A percentile compares a stretch with the other conserved stretches of the same genome.
Conservation (phyloP, 495 filamentous ascomycete species). For the Friedmanniomyces endolithicus region DNA sequence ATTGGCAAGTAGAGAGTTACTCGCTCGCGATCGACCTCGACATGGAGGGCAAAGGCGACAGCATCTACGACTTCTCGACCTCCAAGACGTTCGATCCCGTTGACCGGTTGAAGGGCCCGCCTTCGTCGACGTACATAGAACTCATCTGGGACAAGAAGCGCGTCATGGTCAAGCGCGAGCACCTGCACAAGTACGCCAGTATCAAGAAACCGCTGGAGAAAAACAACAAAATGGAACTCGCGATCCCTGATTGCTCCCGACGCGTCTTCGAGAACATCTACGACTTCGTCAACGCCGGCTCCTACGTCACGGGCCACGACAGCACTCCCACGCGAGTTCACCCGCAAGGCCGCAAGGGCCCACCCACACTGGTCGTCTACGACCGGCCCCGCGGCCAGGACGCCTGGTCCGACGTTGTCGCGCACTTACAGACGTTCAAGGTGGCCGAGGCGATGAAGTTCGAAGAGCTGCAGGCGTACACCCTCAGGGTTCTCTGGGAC, state of each 20-base stretch:
- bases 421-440: conserved; percentile 10
- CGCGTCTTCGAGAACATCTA: conserved; percentile 1
- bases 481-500: conserved; percentile 7
- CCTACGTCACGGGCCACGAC: background rate
- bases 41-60: conserved; percentile 9
- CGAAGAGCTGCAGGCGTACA: conserved; percentile 11
- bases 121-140: conserved; percentile 15
- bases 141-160: conserved; percentile 15
- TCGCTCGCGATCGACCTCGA: conserved; percentile 3
- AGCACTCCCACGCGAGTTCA: too few relatives aligned
- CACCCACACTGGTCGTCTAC: background rate
- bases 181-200: background rate
- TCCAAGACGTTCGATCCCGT: conserved; percentile 1
- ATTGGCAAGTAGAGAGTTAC: conserved; percentile 16
- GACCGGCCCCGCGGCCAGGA: background rate
- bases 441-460: conserved; percentile 14
- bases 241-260: conserved; percentile 4
- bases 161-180: conserved; percentile 11
- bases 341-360: too few relatives aligned
- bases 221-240: conserved; percentile 9
- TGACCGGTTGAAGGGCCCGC: conserved; percentile 8
- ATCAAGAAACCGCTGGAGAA: conserved; percentile 12
- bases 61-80: conserved; percentile 4
- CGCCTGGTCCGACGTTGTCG: background rate
- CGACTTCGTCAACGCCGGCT: conserved; percentile 11